These are phyloP conservation scores for Auriscalpium microsporum DNA, from an alignment of 768 basidiomycete species.

Conservation along the genomic window DNA sequence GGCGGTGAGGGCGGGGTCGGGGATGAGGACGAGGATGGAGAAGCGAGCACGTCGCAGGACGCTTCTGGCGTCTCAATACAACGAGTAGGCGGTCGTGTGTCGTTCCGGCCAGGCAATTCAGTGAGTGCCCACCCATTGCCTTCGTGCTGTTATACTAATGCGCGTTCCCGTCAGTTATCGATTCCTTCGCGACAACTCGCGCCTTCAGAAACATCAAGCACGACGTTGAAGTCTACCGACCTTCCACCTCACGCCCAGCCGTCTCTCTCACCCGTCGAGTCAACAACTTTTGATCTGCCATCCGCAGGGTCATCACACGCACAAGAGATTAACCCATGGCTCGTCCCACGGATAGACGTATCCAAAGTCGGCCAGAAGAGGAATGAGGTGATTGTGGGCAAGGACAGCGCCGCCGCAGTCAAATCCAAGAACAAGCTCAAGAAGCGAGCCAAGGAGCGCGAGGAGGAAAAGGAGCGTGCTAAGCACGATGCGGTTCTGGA, in stretches of 20 bases:
- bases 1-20: conserved; percentile 31
- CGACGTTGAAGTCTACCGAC: conserved; percentile 54
- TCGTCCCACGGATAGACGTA: conserved; percentile 29
- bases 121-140: conserved; percentile 1
- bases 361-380: conserved; percentile 47
- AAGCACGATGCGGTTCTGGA: conserved; percentile 75
- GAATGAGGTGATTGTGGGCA: conserved; percentile 66
- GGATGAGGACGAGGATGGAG: conserved; percentile 21
- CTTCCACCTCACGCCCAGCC: conserved; percentile 32
- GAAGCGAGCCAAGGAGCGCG: conserved; percentile 50
- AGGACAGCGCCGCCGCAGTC: conserved; percentile 47
- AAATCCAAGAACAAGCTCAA: conserved; percentile 72
- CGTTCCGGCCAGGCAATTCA: conserved; percentile 43
- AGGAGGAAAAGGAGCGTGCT: conserved; percentile 48
- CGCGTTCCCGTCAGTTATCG: neutral
- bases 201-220: conserved; percentile 54
- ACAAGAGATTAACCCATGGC: conserved; percentile 70
- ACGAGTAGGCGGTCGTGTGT: conserved; percentile 60
- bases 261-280: conserved; percentile 10
- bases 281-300: conserved; percentile 11
- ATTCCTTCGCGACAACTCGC: conserved; percentile 4
- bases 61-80: conserved; percentile 35
- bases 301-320: conserved; percentile 16
- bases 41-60: conserved; percentile 23
- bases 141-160: neutral